A percentile compares a stretch with the other conserved stretches of the same genome.
Conservation (phyloP, 176 grass and related monocot genomes). For the Olyra latifolia region DNA sequence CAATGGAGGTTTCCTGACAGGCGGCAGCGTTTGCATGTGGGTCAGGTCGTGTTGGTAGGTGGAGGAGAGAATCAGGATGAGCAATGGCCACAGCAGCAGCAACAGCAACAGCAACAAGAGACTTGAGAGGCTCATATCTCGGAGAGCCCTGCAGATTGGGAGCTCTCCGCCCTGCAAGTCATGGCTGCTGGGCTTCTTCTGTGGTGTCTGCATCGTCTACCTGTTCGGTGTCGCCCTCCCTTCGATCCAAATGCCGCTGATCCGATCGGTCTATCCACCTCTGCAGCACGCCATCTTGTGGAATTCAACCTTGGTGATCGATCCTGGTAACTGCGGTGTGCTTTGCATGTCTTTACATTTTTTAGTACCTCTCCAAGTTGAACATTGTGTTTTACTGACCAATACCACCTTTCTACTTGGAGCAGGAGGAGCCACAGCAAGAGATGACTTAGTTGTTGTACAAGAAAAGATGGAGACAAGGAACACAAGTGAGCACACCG, state of each 20-base stretch:
- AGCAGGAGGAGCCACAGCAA: constrained; percentile 11
- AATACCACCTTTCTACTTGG: not conserved
- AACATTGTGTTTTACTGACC: not conserved
- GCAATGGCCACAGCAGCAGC: constrained; percentile 2
- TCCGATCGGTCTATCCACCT: constrained; percentile 11
- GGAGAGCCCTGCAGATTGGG: constrained; percentile 53
- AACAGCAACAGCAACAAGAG: constrained; percentile 35
- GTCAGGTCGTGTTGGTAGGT: not conserved
- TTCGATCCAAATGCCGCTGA: not conserved
- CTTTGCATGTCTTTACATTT: not conserved
- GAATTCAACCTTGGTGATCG: constrained; percentile 20
- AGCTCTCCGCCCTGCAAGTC: constrained; percentile 48
- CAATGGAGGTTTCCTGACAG: not conserved
- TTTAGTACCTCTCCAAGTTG: not conserved
- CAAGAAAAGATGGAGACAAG: not conserved
- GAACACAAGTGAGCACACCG: not conserved
- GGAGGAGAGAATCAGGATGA: constrained; percentile 13
- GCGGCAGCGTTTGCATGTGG: not conserved
- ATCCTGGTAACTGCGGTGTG: constrained; percentile 31
- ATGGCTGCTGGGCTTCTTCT: constrained; percentile 68
- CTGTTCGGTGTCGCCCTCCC: constrained; percentile 39
- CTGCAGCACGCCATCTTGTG: constrained; percentile 8
- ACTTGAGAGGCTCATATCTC: constrained; percentile 48
- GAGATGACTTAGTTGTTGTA: not conserved
- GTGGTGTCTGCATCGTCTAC: constrained; percentile 51